Conservation (phyloP, 202 grass and related monocot genomes). For the Schoenoplectus triqueter region DNA sequence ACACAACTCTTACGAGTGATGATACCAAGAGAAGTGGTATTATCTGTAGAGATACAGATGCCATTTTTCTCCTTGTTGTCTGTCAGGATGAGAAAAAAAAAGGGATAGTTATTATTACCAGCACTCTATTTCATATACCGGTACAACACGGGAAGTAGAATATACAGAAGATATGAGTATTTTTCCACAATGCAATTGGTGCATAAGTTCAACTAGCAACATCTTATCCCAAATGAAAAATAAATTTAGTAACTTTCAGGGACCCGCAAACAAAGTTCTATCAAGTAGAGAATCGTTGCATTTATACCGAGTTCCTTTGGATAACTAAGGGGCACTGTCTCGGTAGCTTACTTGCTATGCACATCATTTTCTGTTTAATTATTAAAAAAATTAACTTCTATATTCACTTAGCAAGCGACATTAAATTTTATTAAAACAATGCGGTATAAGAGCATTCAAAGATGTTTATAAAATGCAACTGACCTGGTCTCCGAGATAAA, state of each 20-base stretch:
- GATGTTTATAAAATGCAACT: neutral
- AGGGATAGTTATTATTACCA: neutral
- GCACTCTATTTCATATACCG: neutral
- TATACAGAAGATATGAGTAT: neutral
- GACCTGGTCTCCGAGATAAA: too few relatives aligned
- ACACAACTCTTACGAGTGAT: neutral
- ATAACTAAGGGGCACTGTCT: neutral
- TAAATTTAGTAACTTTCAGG: neutral
- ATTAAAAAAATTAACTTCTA: neutral
- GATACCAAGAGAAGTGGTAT: neutral
- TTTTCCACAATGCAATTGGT: too few relatives aligned
- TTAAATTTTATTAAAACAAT: neutral
- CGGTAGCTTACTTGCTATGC: neutral
- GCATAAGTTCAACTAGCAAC: too few relatives aligned
- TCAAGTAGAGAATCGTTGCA: neutral
- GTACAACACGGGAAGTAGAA: neutral
- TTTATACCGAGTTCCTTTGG: neutral
- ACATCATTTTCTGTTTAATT: neutral
- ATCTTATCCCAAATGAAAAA: neutral
- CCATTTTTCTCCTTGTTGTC: slow-evolving; percentile 28
- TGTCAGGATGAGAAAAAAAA: neutral
- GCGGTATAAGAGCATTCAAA: neutral
- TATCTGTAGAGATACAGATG: slow-evolving; percentile 8
- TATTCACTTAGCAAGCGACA: neutral
- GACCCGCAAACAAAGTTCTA: neutral